Conservation (phyloP, 1,139 yeast species). For the Pneumocystis carinii region DNA sequence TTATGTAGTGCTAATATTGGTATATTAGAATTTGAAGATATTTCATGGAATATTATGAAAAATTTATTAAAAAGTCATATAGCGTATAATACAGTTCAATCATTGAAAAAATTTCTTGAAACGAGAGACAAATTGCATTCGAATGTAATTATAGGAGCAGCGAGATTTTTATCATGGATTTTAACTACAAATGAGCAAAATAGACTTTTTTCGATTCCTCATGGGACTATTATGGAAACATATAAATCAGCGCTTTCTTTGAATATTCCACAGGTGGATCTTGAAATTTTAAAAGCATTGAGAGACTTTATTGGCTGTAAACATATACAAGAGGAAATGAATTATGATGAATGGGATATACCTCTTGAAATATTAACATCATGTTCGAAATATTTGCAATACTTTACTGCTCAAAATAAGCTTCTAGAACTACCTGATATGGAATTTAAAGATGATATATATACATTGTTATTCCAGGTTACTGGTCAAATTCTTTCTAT, state of each 20-base stretch:
- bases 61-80: constrained; percentile 27
- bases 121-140: constrained; percentile 19
- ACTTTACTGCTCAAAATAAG: not conserved
- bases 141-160: constrained; percentile 38
- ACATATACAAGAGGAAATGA: constrained; percentile 1
- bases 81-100: constrained; percentile 25
- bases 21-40: constrained; percentile 27
- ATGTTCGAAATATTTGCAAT: constrained; percentile 3
- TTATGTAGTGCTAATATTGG: constrained; percentile 36
- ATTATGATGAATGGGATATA: constrained; percentile 9
- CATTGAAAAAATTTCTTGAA: constrained; percentile 29
- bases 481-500: not conserved
- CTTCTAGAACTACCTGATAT: not conserved
- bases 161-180: not conserved
- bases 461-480: not conserved
- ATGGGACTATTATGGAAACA: not conserved
- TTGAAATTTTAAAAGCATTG: constrained; percentile 5
- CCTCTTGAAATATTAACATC: constrained; percentile 6
- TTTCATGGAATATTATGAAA: constrained; percentile 29
- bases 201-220: not conserved
- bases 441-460: not conserved
- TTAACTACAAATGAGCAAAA: not conserved
- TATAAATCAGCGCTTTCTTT: not conserved
- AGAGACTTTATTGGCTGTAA: constrained; percentile 6
- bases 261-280: not conserved